A percentile compares a stretch with the other conserved stretches of the same genome.
Evolutionary conservation across 208 protist species (phyloP).

Genomic region (Strigomonas culicis): DNA sequence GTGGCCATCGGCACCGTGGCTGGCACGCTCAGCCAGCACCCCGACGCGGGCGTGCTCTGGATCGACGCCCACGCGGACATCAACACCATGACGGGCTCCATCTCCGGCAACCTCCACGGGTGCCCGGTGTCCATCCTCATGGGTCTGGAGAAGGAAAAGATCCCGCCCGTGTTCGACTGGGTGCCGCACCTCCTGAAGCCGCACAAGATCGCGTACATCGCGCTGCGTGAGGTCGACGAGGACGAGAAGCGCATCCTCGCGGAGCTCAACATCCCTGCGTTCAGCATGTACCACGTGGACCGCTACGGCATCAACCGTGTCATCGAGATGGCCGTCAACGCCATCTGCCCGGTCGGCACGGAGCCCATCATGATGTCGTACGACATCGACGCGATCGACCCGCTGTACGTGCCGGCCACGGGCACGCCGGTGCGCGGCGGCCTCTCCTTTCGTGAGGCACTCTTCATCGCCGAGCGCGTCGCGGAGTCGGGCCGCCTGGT

Average conservation of each 20-base stretch:
- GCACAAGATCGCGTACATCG: slow-evolving; percentile 60
- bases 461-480: slow-evolving; percentile 37
- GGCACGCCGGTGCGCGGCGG: slow-evolving; percentile 58
- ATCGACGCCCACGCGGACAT: slow-evolving; percentile 81
- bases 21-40: slow-evolving; percentile 32
- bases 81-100: slow-evolving; percentile 49
- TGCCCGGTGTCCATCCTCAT: slow-evolving; percentile 63
- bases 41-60: slow-evolving; percentile 64
- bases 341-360: slow-evolving; percentile 32
- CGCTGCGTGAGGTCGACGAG: slow-evolving; percentile 58
- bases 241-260: slow-evolving; percentile 52
- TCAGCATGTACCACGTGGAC: slow-evolving; percentile 53
- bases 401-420: slow-evolving; percentile 43
- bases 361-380: slow-evolving; percentile 60
- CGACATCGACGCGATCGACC: slow-evolving; percentile 69
- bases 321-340: slow-evolving; percentile 43
- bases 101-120: slow-evolving; percentile 72
- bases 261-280: slow-evolving; percentile 44
- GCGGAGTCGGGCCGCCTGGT: slow-evolving; percentile 45
- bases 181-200: slow-evolving; percentile 37
- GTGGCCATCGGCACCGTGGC: slow-evolving; percentile 46
- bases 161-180: slow-evolving; percentile 34
- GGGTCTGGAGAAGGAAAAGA: slow-evolving; percentile 40
- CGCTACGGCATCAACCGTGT: slow-evolving; percentile 56
- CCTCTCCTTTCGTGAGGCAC: slow-evolving; percentile 43